Base-by-base conservation (phyloP, 2,329 filamentous ascomycete species). In the Fonsecaea pedrosoi region DNA sequence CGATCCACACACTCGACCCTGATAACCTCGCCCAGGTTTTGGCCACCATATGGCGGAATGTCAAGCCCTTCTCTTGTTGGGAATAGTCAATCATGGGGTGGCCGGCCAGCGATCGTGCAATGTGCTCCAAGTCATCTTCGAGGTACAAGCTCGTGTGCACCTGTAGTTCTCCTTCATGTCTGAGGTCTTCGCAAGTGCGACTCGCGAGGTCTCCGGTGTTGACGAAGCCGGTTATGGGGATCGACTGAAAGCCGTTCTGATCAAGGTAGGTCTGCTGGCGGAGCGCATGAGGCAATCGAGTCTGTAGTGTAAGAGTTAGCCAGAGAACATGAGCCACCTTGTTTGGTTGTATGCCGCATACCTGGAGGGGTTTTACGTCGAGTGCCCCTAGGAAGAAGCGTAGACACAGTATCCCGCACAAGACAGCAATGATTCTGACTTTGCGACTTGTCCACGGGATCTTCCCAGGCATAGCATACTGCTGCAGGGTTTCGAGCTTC, bases 1-100 rank as follows among this genome's bases (percentile, higher is more conserved):
- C 50, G 32, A 71, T 60, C 68, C 68, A 71, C 30, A 70, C 68
- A 10, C 68, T 67, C 9, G 70, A 68, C 25, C 66, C 65, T 42
- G 68, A 54, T 7, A 71, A 34, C 45, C 67, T 60, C 1, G 64
- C 64, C 70, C 70, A 71, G 13, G 58, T 62, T n/a, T 50, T 50
- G 45, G 45, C 45, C 45, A 50, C 45, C 45, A 50, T 25, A 10
- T 50, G 45, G 35, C 54, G 35, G 10, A 62, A 62, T 10, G 66
- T 32, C 30, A 65, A 32, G 2, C 34, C 35, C 42, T 64, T 55
- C 45, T 61, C 57, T 15, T 66, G 38, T 3, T 54, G 38, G 5
- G 63, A 57, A 57, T 65, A 64, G 12, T 70, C 61, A 8, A 71
- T 55, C 62, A 69, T 64, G 6, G 70, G 66, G 42, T 71, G 67